Percentiles rank a stretch among this genome's conserved stretches.
phyloP scores from a whole-genome alignment of 768 basidiomycete genomes.

The Leccinum arenicola region DNA sequence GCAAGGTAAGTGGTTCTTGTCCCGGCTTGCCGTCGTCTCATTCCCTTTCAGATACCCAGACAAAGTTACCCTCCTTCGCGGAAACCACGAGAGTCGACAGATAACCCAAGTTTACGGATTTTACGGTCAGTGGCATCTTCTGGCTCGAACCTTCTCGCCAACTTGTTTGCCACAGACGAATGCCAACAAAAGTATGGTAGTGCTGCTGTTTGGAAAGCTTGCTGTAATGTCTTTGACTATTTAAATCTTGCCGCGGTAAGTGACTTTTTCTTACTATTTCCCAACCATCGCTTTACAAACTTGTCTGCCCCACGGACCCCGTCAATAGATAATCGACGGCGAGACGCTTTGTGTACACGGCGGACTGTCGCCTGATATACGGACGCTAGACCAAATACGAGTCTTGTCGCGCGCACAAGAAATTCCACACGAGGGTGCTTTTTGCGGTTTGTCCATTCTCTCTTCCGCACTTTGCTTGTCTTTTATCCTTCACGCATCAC shows the following conservation, averaged over 20 bases:
- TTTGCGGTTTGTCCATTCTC: constrained; percentile 62
- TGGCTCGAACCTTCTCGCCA: not conserved
- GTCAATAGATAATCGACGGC: constrained; percentile 84
- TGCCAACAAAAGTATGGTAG: constrained; percentile 98
- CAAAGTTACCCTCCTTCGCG: constrained; percentile 84
- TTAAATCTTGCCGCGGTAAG: constrained; percentile 90
- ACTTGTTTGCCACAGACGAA: constrained; percentile 57
- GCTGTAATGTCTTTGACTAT: constrained; percentile 95
- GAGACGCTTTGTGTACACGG: constrained; percentile 93
- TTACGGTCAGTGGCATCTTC: constrained; percentile 58
- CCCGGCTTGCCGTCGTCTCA: constrained; percentile 4
- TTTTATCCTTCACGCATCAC: not conserved
- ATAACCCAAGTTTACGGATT: constrained; percentile 99
- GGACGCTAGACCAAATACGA: constrained; percentile 91
- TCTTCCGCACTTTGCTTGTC: not conserved
- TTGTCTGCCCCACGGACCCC: not conserved
- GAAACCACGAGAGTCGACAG: constrained; percentile 96
- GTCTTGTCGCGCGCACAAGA: constrained; percentile 94
- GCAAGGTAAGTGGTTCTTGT: constrained; percentile 55
- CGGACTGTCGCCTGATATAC: constrained; percentile 92
- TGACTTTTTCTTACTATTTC: constrained; percentile 1
- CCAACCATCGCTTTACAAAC: not conserved
- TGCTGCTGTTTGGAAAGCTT: constrained; percentile 94
- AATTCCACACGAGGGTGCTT: constrained; percentile 98
- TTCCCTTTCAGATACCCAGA: constrained; percentile 73